Percentiles rank a stretch among this genome's conserved stretches.
Evolutionary conservation across 331 rosid genomes (phyloP).

Genomic region (Cydonia oblonga): DNA sequence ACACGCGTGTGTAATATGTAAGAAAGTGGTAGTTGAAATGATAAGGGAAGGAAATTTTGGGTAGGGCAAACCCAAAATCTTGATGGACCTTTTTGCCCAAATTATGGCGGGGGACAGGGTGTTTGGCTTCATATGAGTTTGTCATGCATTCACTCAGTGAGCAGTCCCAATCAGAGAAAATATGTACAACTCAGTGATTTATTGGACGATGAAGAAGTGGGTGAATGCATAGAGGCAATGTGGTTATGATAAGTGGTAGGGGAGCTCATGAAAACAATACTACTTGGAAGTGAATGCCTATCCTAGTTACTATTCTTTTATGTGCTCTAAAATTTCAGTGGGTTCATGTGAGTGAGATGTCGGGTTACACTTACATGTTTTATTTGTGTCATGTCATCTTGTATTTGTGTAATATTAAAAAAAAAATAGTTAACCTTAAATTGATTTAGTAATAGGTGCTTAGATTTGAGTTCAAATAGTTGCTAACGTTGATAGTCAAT

Average conservation of each 20-base stretch:
- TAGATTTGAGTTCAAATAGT: background rate
- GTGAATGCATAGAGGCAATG: background rate
- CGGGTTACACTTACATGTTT: no score
- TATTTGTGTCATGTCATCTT: background rate
- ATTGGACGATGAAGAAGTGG: background rate
- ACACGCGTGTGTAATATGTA: background rate
- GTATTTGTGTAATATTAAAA: background rate
- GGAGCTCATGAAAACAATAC: background rate
- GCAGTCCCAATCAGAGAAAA: background rate
- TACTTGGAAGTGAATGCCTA: background rate
- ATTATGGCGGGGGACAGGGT: background rate
- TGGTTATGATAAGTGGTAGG: background rate
- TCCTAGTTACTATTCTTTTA: background rate
- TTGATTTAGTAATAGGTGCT: background rate
- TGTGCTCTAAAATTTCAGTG: background rate
- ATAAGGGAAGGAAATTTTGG: background rate
- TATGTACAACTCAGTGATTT: background rate
- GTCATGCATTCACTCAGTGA: background rate
- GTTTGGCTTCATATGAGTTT: background rate
- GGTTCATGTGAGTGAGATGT: background rate
- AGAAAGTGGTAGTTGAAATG: background rate
- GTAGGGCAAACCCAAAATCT: background rate
- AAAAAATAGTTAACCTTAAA: no score
- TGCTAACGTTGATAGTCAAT: background rate
- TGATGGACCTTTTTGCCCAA: background rate